Evolutionary conservation across 176 grass and related monocot genomes (phyloP).

Genomic region (Phoenix roebelenii): DNA sequence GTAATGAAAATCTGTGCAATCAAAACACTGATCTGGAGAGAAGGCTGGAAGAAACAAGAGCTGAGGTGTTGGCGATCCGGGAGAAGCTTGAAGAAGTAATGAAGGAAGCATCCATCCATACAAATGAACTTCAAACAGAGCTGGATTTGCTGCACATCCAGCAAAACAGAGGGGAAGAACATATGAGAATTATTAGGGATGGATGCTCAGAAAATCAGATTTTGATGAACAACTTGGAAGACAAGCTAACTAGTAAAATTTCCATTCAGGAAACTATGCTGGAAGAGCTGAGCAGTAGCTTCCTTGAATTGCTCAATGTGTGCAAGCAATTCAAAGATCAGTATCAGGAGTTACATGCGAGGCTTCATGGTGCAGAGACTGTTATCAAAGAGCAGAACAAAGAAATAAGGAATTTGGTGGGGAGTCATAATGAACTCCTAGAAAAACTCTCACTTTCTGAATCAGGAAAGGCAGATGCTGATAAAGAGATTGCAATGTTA

Average conservation of each 20-base stretch:
- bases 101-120: slow-evolving; percentile 18
- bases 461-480: slow-evolving; percentile 27
- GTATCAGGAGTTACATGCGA: slow-evolving; percentile 31
- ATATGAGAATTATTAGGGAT: slow-evolving; percentile 40
- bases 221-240: slow-evolving; percentile 40
- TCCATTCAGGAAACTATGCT: slow-evolving; percentile 32
- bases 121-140: slow-evolving; percentile 27
- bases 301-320: slow-evolving; percentile 16
- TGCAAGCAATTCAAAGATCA: slow-evolving; percentile 40
- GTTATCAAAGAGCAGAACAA: slow-evolving; percentile 32
- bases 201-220: slow-evolving; percentile 28
- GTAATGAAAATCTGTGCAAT: background rate
- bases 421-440: slow-evolving; percentile 19
- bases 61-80: slow-evolving; percentile 23
- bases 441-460: slow-evolving; percentile 29
- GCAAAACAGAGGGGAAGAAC: slow-evolving; percentile 36
- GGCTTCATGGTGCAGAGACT: slow-evolving; percentile 31
- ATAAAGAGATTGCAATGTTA: slow-evolving; percentile 44
- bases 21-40: too few species aligned
- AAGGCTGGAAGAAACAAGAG: background rate
- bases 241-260: slow-evolving; percentile 40
- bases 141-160: slow-evolving; percentile 34
- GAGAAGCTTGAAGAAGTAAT: slow-evolving; percentile 25
- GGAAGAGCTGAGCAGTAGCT: slow-evolving; percentile 18
- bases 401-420: slow-evolving; percentile 27